These are phyloP conservation scores for Fusarium sterilihyphosum DNA, from an alignment of 2,329 filamentous ascomycete genomes.

Conservation along the genomic window DNA sequence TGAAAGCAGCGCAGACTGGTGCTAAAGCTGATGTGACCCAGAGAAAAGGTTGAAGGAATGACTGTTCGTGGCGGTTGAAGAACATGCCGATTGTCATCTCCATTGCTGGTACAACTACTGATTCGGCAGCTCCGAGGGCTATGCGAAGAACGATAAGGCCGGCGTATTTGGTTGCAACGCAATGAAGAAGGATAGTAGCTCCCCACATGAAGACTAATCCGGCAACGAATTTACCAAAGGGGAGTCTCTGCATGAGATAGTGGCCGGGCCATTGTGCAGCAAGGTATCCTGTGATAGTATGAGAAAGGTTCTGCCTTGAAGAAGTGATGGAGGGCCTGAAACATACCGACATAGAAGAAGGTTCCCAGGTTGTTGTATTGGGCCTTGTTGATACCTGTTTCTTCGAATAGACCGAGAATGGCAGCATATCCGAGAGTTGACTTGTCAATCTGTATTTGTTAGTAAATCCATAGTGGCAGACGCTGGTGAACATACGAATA, in stretches of 20 bases:
- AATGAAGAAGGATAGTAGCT: slow-evolving; percentile 51
- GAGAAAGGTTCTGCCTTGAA: fast-evolving
- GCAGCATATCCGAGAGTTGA: slow-evolving; percentile 51
- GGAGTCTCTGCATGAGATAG: slow-evolving; percentile 47
- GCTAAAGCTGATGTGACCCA: slow-evolving; percentile 48
- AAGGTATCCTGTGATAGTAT: not conserved
- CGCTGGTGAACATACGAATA: not conserved
- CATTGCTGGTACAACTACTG: slow-evolving; percentile 52
- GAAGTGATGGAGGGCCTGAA: fast-evolving
- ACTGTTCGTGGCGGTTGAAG: slow-evolving; percentile 49
- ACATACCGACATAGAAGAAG: slow-evolving; percentile 16
- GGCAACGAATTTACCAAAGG: slow-evolving; percentile 51
- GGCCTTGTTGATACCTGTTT: slow-evolving; percentile 9
- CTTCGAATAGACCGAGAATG: slow-evolving; percentile 53
- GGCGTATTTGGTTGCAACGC: slow-evolving; percentile 48
- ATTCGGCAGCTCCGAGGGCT: slow-evolving; percentile 49
- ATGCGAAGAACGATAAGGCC: slow-evolving; percentile 51
- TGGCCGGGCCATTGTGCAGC: slow-evolving; percentile 13
- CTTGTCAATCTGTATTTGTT: not conserved
- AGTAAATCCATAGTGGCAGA: not conserved
- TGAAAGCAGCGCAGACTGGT: slow-evolving; percentile 51
- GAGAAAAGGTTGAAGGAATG: slow-evolving; percentile 47
- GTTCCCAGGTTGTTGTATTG: slow-evolving; percentile 15
- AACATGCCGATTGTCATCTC: slow-evolving; percentile 55
- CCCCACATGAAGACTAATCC: slow-evolving; percentile 49